These are phyloP conservation scores for Leccinum laetum DNA, from an alignment of 1,284 basidiomycete species.

Conservation along the genomic window DNA sequence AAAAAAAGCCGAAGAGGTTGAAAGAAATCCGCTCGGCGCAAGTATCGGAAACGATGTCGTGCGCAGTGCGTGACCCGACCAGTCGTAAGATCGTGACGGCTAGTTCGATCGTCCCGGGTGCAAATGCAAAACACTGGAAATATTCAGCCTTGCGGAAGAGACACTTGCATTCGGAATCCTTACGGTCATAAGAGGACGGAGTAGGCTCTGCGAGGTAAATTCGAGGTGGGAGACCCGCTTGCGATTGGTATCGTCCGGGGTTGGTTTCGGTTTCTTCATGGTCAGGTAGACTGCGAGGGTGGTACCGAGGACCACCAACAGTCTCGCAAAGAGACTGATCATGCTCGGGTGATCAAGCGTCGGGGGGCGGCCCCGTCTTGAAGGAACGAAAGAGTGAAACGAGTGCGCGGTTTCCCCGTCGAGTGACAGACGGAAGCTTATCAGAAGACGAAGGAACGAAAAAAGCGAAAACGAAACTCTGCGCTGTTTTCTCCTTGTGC, in stretches of 20 bases:
- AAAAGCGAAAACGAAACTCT: not conserved
- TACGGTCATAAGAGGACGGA: not conserved
- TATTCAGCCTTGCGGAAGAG: not conserved
- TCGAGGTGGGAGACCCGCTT: not conserved
- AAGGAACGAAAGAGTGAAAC: not conserved
- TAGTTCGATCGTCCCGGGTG: not conserved
- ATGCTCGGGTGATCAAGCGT: not conserved
- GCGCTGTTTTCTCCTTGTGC: not conserved
- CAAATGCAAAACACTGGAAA: not conserved
- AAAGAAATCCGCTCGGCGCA: not conserved
- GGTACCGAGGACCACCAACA: not conserved
- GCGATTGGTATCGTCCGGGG: not conserved
- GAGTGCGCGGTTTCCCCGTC: not conserved
- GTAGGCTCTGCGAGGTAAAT: not conserved
- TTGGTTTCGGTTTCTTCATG: not conserved
- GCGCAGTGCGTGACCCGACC: not conserved
- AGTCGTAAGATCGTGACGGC: too few species aligned
- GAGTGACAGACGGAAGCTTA: not conserved
- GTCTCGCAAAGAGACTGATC: not conserved
- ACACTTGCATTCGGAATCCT: not conserved
- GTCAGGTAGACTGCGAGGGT: not conserved
- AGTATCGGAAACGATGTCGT: not conserved
- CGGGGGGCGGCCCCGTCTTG: not conserved
- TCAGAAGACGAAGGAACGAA: not conserved
- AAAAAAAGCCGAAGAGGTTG: not conserved